Percentiles rank a stretch among this genome's conserved stretches.
These are phyloP conservation scores for Pestalotiopsis sp. DNA, from an alignment of 2,329 filamentous ascomycete species.

Conservation along the genomic window DNA sequence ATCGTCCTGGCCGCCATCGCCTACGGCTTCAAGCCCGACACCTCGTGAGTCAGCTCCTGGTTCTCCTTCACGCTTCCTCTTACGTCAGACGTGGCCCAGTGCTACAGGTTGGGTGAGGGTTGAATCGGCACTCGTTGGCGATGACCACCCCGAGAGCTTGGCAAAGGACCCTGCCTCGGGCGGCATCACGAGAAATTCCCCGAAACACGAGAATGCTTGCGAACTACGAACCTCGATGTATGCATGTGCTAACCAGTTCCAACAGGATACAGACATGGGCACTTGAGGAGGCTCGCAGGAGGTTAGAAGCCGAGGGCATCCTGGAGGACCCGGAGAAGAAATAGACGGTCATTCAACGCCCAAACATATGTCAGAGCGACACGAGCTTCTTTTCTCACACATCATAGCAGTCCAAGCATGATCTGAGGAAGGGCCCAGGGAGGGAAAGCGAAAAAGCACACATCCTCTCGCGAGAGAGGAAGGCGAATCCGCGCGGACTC, in stretches of 20 bases:
- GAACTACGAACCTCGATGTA: too few species aligned
- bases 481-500: not conserved
- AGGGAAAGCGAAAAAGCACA: not conserved
- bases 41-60: constrained; percentile 72
- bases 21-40: constrained; percentile 97
- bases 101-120: too few species aligned
- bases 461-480: not conserved
- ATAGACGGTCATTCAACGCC: constrained; percentile 19
- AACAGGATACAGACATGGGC: constrained; percentile 98
- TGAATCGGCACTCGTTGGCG: too few species aligned
- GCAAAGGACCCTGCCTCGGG: too few species aligned
- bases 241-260: constrained; percentile 27
- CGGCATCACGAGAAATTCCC: too few species aligned
- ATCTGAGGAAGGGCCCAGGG: not conserved
- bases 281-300: constrained; percentile 90
- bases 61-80: not conserved
- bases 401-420: not conserved
- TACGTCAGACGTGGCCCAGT: not conserved
- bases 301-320: constrained; percentile 95
- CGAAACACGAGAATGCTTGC: too few species aligned
- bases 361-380: not conserved
- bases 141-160: too few species aligned
- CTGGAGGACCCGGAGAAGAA: constrained; percentile 76
- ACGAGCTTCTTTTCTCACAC: not conserved
- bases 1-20: constrained; percentile 74